Conservation (phyloP, 2,329 filamentous ascomycete species). For the Beauveria sp. region DNA sequence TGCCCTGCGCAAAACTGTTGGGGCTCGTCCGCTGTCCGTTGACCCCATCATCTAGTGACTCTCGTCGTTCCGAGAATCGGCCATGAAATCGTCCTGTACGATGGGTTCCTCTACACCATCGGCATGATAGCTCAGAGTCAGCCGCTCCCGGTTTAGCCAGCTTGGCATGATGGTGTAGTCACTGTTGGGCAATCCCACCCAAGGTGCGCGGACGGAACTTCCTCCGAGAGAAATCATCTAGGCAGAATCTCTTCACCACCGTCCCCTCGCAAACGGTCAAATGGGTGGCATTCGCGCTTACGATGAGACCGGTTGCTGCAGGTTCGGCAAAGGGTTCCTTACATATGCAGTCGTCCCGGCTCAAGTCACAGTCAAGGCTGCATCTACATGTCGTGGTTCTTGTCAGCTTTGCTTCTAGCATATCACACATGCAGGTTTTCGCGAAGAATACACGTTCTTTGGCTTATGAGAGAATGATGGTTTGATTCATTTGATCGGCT, state of each 20-base stretch:
- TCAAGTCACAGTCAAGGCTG: not conserved
- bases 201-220: no score
- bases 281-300: not conserved
- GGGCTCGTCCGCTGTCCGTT: no score
- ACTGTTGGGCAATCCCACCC: no score
- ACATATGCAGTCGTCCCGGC: not conserved
- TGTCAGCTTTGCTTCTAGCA: not conserved
- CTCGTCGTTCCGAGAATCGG: no score
- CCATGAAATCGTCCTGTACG: no score
- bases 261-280: not conserved
- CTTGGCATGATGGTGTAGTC: no score
- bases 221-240: not conserved
- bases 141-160: no score
- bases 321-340: not conserved
- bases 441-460: not conserved
- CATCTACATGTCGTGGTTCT: not conserved
- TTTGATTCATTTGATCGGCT: not conserved
- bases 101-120: no score
- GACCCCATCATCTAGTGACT: no score
- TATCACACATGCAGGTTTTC: not conserved
- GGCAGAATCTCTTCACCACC: not conserved
- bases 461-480: not conserved
- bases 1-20: no score
- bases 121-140: no score
- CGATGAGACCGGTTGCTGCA: not conserved